These are phyloP conservation scores for Pulveroboletus sp. DNA, from an alignment of 768 basidiomycete species.

Conservation along the genomic window DNA sequence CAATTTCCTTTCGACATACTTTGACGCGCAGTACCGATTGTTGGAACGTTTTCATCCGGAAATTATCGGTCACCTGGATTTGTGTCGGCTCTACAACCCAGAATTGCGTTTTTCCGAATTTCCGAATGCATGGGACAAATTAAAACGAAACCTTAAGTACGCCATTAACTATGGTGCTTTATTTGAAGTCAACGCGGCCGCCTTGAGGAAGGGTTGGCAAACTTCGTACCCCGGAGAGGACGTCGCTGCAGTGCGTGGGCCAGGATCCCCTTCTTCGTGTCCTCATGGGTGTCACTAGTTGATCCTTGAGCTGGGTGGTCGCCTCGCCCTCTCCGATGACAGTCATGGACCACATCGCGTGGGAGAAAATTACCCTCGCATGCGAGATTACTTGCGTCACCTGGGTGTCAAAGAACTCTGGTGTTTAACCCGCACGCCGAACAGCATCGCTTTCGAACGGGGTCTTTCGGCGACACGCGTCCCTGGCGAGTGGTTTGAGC, in stretches of 20 bases:
- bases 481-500: conserved; percentile 51
- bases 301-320: conserved; percentile 63
- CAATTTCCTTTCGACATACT: conserved; percentile 61
- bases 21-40: conserved; percentile 79
- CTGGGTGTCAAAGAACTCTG: conserved; percentile 63
- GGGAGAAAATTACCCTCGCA: conserved; percentile 74
- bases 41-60: conserved; percentile 73
- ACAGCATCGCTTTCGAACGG: conserved; percentile 25
- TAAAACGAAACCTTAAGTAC: conserved; percentile 69
- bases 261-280: conserved; percentile 14
- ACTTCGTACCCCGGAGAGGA: conserved; percentile 81
- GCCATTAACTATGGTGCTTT: conserved; percentile 81
- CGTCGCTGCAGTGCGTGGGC: conserved; percentile 59
- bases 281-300: conserved; percentile 42
- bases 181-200: conserved; percentile 92
- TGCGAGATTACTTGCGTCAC: conserved; percentile 58
- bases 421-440: conserved; percentile 44
- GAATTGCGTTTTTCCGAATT: conserved; percentile 49
- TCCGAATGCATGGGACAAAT: conserved; percentile 54
- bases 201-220: conserved; percentile 87
- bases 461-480: conserved; percentile 41
- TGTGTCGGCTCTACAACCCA: conserved; percentile 84
- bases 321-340: conserved; percentile 88
- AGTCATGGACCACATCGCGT: conserved; percentile 89
- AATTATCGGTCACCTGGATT: conserved; percentile 89